Percentiles rank a stretch among this genome's conserved stretches.
Conservation (phyloP, 2,329 filamentous ascomycete genomes). For the Niveomyces coronatus region DNA sequence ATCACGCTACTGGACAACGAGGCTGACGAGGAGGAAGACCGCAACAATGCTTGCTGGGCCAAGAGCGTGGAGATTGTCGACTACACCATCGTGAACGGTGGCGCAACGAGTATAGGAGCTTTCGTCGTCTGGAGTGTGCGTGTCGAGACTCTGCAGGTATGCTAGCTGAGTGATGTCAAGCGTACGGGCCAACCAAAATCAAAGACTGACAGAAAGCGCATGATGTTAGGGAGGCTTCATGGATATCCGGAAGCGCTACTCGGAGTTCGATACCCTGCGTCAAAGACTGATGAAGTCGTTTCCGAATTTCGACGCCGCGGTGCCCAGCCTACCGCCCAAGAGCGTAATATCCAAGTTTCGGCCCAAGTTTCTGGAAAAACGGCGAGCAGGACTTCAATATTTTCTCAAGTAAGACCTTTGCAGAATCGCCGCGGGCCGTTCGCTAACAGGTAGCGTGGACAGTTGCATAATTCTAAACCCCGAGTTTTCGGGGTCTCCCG, state of each 20-base stretch:
- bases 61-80: conserved; percentile 50
- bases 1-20: conserved; percentile 57
- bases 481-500: conserved; percentile 16
- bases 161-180: conserved; percentile 20
- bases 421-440: not conserved
- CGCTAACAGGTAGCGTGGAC: too few species aligned
- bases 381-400: conserved; percentile 75
- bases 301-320: conserved; percentile 70
- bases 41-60: conserved; percentile 53
- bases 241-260: conserved; percentile 66
- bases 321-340: conserved; percentile 86
- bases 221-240: conserved; percentile 45
- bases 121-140: conserved; percentile 93
- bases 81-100: conserved; percentile 46
- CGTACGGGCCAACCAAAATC: not conserved
- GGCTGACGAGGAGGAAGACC: conserved; percentile 35
- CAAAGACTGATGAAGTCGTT: conserved; percentile 67
- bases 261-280: conserved; percentile 82
- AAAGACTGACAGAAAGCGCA: not conserved
- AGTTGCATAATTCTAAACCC: conserved; percentile 14
- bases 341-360: conserved; percentile 81
- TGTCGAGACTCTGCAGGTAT: conserved; percentile 74
- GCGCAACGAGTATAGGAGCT: conserved; percentile 56
- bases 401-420: conserved; percentile 68
- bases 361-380: conserved; percentile 73